Base-by-base conservation (phyloP, 202 grass and related monocot species). In the Setaria italica region DNA sequence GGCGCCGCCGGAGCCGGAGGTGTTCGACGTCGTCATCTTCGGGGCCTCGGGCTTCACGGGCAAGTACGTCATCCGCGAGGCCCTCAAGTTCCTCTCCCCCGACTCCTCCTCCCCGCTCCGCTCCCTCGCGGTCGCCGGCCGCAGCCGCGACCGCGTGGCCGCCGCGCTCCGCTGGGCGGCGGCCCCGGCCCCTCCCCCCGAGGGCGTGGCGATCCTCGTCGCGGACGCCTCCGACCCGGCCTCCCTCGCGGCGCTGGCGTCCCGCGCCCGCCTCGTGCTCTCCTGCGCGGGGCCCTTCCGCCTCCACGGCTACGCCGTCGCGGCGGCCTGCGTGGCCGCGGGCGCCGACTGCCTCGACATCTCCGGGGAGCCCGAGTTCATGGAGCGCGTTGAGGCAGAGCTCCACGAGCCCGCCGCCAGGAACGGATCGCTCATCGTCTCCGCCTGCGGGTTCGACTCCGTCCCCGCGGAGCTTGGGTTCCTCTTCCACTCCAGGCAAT, bases 1-100 rank as follows among this genome's bases (percentile, higher is more conserved):
- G 76, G 62, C 58, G 65, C 45, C 73, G 45, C 58, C 62, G 72
- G 37, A 37, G 78, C 73, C 78, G 86, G 82, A 88, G 86, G 79
- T 87, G 76, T 94, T 94, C 90, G 95, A 97, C 69, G 78, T 97
- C 43, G 84, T 97, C 76, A 95, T 97, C 80, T 84, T 97, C 49
- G 95, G 95, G 21, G 95, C 95, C 47, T 97, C 95, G 41, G 95
- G 95, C 57, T 97, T 95, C 92, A 97, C 95, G 0, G 95, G 95
- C 20, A 91, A 93, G 82, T 93, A 95, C 85, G 95, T 93, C 67
- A 75, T 97, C 65, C 92, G 95, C 20, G 95, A 97, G 86, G 85
- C 87, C 3, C 87, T 97, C 58, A 97, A 92, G 79, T 95, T 93
- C 71, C 85, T 95, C 20, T 32, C 85, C 70, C 48, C 94, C 62